Evolutionary conservation across 495 filamentous ascomycete species (phyloP).

Genomic region (Trichoderma erinaceum): DNA sequence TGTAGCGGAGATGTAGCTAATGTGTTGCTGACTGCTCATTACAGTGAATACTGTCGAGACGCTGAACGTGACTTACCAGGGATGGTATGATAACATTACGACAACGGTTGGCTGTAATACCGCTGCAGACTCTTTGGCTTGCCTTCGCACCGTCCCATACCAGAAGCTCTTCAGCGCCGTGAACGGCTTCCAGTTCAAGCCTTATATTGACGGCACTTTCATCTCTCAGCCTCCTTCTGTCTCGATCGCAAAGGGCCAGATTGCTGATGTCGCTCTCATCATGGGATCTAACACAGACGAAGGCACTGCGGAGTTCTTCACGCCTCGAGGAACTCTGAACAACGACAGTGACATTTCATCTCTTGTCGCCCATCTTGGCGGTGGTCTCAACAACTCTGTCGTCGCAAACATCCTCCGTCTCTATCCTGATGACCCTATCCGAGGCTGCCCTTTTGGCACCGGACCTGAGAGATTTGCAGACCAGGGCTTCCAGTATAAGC

Average conservation of each 20-base stretch:
- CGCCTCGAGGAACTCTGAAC: neutral
- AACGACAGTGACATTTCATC: slow-evolving; percentile 5
- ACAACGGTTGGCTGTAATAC: slow-evolving; percentile 4
- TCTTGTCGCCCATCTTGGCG: slow-evolving; percentile 5
- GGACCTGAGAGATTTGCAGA: slow-evolving; percentile 30
- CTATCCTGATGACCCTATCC: slow-evolving; percentile 41
- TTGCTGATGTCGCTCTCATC: slow-evolving; percentile 6
- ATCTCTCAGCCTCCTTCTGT: neutral
- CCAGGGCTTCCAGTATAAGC: slow-evolving; percentile 25
- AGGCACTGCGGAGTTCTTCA: slow-evolving; percentile 6
- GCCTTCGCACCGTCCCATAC: slow-evolving; percentile 5
- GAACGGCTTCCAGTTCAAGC: neutral
- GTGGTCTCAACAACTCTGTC: slow-evolving; percentile 14
- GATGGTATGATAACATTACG: slow-evolving; percentile 7
- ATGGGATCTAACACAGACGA: slow-evolving; percentile 7
- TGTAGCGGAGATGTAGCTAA: neutral
- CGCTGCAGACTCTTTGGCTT: slow-evolving; percentile 3
- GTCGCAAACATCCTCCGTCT: slow-evolving; percentile 30
- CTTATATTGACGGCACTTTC: neutral
- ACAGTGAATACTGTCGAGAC: slow-evolving; percentile 16
- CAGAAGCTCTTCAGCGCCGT: neutral
- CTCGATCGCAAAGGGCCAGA: slow-evolving; percentile 2
- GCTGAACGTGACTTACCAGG: slow-evolving; percentile 12
- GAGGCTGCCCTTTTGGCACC: slow-evolving; percentile 34
- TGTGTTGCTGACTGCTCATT: neutral